These are phyloP conservation scores for Venustampulla echinocandica DNA, from an alignment of 495 filamentous ascomycete genomes.

Conservation along the genomic window DNA sequence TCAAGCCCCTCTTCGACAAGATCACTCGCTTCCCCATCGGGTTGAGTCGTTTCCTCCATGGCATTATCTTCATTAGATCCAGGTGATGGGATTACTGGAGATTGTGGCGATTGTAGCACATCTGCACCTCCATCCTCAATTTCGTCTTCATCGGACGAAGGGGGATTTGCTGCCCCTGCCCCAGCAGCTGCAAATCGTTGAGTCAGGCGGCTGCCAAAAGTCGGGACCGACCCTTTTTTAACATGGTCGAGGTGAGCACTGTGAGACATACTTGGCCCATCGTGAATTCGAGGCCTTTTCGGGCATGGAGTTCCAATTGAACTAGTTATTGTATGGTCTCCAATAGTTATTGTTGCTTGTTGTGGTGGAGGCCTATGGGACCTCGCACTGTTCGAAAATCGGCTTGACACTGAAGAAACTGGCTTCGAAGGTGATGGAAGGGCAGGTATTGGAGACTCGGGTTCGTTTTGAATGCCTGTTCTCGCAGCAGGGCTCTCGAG, in stretches of 20 bases:
- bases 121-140: slow-evolving; percentile 2
- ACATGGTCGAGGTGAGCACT: slow-evolving; percentile 9
- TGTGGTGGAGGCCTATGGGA: slow-evolving; percentile 33
- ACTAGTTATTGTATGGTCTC: slow-evolving; percentile 60
- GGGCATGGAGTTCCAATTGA: slow-evolving; percentile 33
- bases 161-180: slow-evolving; percentile 19
- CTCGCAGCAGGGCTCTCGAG: neutral
- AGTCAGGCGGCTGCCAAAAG: slow-evolving; percentile 57
- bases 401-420: slow-evolving; percentile 10
- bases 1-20: neutral
- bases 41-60: neutral
- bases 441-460: slow-evolving; percentile 16
- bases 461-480: neutral
- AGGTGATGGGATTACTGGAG: neutral
- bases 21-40: neutral
- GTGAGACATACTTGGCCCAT: slow-evolving; percentile 5
- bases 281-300: slow-evolving; percentile 31
- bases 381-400: slow-evolving; percentile 17
- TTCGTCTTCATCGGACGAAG: slow-evolving; percentile 26
- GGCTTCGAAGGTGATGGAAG: slow-evolving; percentile 17
- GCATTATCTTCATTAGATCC: slow-evolving; percentile 10
- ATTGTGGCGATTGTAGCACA: neutral
- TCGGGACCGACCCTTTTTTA: slow-evolving; percentile 25
- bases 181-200: slow-evolving; percentile 69
- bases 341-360: slow-evolving; percentile 83